These are phyloP conservation scores for Taiozyma sp. DNA, from an alignment of 1,139 yeast species.

Conservation along the genomic window DNA sequence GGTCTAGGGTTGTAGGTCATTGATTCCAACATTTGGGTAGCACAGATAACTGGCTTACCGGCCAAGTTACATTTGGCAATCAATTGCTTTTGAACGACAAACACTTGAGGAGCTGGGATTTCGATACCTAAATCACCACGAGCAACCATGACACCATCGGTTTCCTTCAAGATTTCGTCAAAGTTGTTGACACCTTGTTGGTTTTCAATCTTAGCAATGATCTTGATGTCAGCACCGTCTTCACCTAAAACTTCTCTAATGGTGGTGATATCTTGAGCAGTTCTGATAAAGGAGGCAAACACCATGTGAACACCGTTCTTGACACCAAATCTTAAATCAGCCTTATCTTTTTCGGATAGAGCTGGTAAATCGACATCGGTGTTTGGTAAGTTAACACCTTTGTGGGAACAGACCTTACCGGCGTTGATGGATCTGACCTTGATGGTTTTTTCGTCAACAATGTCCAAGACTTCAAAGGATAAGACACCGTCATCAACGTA, in stretches of 20 bases:
- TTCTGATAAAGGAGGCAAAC: slow-evolving; percentile 97
- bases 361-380: slow-evolving; percentile 99
- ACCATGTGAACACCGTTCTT: slow-evolving; percentile 96
- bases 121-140: slow-evolving; percentile 99
- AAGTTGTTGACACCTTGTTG: slow-evolving; percentile 99
- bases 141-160: slow-evolving; percentile 99
- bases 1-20: slow-evolving; percentile 99
- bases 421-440: slow-evolving; percentile 88
- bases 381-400: slow-evolving; percentile 99
- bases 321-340: slow-evolving; percentile 91
- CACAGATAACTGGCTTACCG: slow-evolving; percentile 99
- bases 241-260: slow-evolving; percentile 95
- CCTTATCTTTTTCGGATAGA: slow-evolving; percentile 91
- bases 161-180: slow-evolving; percentile 88
- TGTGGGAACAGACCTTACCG: slow-evolving; percentile 94
- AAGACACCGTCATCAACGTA: slow-evolving; percentile 97
- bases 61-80: slow-evolving; percentile 99
- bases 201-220: slow-evolving; percentile 96
- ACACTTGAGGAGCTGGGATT: slow-evolving; percentile 98
- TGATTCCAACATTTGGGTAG: slow-evolving; percentile 99
- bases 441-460: slow-evolving; percentile 73
- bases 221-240: slow-evolving; percentile 93
- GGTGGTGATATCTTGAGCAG: slow-evolving; percentile 83
- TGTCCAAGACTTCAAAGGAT: slow-evolving; percentile 86
- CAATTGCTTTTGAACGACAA: slow-evolving; percentile 97